Evolutionary conservation across 768 basidiomycete species (phyloP), one percentile per base, ranked within the genome.

Genomic region (Cystofilobasidium bisporidii): DNA sequence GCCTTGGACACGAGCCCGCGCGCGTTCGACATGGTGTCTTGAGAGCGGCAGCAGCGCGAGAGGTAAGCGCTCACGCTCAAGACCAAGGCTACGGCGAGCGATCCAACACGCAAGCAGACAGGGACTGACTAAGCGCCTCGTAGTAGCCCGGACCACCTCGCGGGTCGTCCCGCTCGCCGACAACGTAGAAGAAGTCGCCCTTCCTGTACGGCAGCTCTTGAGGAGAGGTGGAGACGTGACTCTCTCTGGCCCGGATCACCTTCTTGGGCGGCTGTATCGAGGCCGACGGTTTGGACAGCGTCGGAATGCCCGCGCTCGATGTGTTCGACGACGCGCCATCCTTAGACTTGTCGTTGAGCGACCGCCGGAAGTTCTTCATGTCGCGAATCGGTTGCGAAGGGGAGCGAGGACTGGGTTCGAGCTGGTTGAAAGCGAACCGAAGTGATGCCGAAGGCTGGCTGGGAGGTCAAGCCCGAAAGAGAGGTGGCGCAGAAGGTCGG

Each of bases 151-250:
- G 72, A n/a, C 67, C 61, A 74, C 48, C 78, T 73, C 59, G 41
- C 9, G 53, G 32, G 24, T 69, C 71, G 55, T 66, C 71, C 20
- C 63, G 64, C 64, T 96, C 91, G 67, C 83, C 84, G 41, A 90
- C 81, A 60, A 98, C 94, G 78, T 98, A 89, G 81, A 97, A 98
- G 79, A 98, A 96, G 79, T 99, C 96, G 71, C 96, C 96, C 78
- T 88, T 88, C 71, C 83, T 81, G 77, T 97, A 98, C 36, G 88
- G 83, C 50, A 99, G 85, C 72, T 97, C 86, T 75, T 89, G 86
- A 2, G 92, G 90, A 0, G 84, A 82, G 67, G 82, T 81, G 3
- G 89, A 83, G 57, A 82, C 79, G 79, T 90, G 85, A 2, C 81
- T 73, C 14, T 82, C 78, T 71, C 87, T 79, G 3, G 94, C 93